A percentile compares a stretch with the other conserved stretches of the same genome.
Conservation (phyloP, 148 eudicot genomes). For the Nepenthes gracilis region DNA sequence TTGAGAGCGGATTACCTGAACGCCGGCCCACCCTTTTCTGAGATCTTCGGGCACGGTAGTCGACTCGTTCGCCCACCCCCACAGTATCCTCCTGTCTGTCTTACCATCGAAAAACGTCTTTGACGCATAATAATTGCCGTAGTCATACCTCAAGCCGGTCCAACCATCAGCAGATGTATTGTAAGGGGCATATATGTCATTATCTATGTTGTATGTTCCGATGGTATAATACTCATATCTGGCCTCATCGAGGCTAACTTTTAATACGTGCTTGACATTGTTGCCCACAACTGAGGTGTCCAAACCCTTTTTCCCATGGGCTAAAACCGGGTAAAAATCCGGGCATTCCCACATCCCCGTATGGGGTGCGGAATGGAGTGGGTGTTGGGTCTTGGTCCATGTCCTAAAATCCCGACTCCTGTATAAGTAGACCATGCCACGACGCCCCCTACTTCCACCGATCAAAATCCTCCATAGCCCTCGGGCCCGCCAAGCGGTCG, state of each 20-base stretch:
- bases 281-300: conserved; percentile 21
- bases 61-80: conserved; percentile 87
- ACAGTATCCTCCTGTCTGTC: conserved; percentile 40
- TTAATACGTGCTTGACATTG: conserved; percentile 50
- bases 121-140: conserved; percentile 79
- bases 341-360: conserved; percentile 87
- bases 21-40: conserved; percentile 75
- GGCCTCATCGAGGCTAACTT: conserved; percentile 64
- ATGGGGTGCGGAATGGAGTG: conserved; percentile 31
- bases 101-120: conserved; percentile 51
- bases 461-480: conserved; percentile 48
- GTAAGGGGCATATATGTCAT: conserved; percentile 39
- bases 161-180: conserved; percentile 47
- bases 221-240: conserved; percentile 69
- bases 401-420: conserved; percentile 44
- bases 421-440: conserved; percentile 53
- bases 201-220: conserved; percentile 24
- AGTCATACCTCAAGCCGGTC: conserved; percentile 72
- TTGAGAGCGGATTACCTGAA: conserved; percentile 30
- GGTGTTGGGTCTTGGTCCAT: conserved; percentile 56
- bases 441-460: conserved; percentile 31
- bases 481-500: conserved; percentile 41
- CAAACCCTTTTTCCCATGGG: conserved; percentile 27
- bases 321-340: conserved; percentile 57
- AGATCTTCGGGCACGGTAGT: conserved; percentile 21